Percentiles rank a stretch among this genome's conserved stretches.
Conservation (phyloP, 2,329 filamentous ascomycete species). For the Fusarium begoniae region DNA sequence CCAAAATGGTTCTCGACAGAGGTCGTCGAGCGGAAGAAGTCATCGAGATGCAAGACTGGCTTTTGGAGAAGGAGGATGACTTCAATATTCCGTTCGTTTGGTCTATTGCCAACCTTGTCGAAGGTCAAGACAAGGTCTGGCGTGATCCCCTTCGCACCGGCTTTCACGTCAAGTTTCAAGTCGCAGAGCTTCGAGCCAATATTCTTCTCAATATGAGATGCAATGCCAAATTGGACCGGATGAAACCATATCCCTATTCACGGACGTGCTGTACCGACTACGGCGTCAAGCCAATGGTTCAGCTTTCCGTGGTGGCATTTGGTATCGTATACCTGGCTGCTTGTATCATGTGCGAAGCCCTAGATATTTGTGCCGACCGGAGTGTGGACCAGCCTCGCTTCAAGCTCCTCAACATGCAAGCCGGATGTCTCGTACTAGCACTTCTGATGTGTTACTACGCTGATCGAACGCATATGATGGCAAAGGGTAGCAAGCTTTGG, state of each 20-base stretch:
- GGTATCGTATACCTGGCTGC: conserved; percentile 12
- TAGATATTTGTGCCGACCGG: background rate
- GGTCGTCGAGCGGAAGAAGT: conserved; percentile 27
- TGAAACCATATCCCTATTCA: conserved; percentile 52
- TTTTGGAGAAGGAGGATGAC: background rate
- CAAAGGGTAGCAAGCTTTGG: conserved; percentile 31
- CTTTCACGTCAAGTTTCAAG: conserved; percentile 43
- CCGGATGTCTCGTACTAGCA: conserved; percentile 32
- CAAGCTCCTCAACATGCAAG: conserved; percentile 30
- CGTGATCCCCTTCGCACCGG: conserved; percentile 32
- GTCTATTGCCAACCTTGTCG: conserved; percentile 3
- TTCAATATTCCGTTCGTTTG: conserved; percentile 23
- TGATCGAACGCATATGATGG: conserved; percentile 42
- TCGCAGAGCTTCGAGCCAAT: conserved; percentile 45
- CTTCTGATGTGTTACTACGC: conserved; percentile 39
- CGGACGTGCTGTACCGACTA: conserved; percentile 65
- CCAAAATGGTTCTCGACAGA: background rate
- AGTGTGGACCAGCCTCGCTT: background rate
- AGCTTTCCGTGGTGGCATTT: conserved; percentile 26
- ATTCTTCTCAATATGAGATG: conserved; percentile 64
- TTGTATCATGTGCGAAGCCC: conserved; percentile 24
- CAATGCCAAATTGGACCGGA: conserved; percentile 50
- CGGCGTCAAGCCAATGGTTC: conserved; percentile 21
- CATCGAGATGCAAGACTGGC: conserved; percentile 29
- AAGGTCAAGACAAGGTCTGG: conserved; percentile 24